Evolutionary conservation across 371 early-diverging fungal species (phyloP), one percentile per base, ranked within the genome.

Genomic region (Phascolomyces articulosus): DNA sequence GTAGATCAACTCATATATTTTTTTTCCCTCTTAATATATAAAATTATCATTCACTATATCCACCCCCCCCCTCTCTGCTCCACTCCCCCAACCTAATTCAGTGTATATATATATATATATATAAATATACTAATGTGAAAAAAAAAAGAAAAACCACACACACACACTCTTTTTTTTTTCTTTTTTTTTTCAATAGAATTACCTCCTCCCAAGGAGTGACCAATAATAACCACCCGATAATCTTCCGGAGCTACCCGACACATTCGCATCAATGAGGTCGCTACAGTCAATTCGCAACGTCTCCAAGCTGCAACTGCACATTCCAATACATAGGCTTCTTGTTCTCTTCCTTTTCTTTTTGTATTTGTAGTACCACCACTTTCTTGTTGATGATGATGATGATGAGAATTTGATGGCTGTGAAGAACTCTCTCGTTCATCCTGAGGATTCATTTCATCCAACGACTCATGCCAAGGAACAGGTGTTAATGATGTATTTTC

Each of bases 181-280:
- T 34, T 18, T n/a, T 56, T 6, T 34, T 38, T 34, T 26, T 21
- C 40, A 10, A 21, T 23, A 31, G 4, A 16, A 6, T 55, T 73
- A 78, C 79, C 79, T 68, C 71, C 79, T 11, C 78, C 78, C 3
- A 74, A 28, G 15, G 69, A 67, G 38, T 75, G 69, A 6, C 79
- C 79, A 9, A 78, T 60, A 53, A 78, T 75, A 15, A 71, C 72
- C 4, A 78, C 75, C 28, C 66, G 69, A 61, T 75, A 78, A 66
- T 72, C 71, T 29, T 64, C 55, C 15, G 75, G 79, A 40, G 70
- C 34, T 11, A 59, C 54, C 11, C 63, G 63, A 60, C 75, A 75
- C 2, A 71, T 57, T n/a, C 73, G 73, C 79, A 78, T 75, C 24
- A 78, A 51, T 23, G 67, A 44, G 3, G 79, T 78, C 16, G 75